Evolutionary conservation across 495 filamentous ascomycete species (phyloP).

Genomic region (Aspergillus indologenus): DNA sequence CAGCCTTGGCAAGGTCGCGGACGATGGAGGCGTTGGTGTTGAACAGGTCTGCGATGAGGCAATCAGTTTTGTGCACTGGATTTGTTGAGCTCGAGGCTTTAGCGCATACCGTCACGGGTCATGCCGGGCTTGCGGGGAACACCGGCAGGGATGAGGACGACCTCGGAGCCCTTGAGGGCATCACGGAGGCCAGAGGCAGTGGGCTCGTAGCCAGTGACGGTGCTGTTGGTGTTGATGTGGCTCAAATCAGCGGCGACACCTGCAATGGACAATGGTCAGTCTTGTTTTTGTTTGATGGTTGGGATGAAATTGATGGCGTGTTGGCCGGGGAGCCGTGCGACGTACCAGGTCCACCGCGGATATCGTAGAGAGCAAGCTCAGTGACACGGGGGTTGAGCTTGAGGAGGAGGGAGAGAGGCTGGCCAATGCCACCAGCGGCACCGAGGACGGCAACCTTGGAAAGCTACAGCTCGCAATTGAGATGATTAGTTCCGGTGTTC

Average conservation of each 20-base stretch:
- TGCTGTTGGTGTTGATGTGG: slow-evolving; percentile 99
- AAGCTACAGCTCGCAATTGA: slow-evolving; percentile 53
- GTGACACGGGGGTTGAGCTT: slow-evolving; percentile 95
- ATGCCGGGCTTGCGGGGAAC: slow-evolving; percentile 99
- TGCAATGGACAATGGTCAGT: slow-evolving; percentile 30
- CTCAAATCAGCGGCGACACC: slow-evolving; percentile 97
- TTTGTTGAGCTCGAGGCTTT: background rate
- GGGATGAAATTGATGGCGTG: background rate
- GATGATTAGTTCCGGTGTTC: slow-evolving; percentile 33
- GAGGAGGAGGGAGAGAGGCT: slow-evolving; percentile 93
- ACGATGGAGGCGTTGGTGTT: slow-evolving; percentile 99
- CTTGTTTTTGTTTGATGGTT: background rate
- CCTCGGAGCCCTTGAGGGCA: slow-evolving; percentile 79
- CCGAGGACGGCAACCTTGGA: slow-evolving; percentile 97
- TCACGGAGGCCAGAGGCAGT: slow-evolving; percentile 69
- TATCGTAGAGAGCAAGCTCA: slow-evolving; percentile 96
- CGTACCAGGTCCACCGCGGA: slow-evolving; percentile 88
- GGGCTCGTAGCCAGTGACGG: slow-evolving; percentile 82
- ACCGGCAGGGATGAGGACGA: slow-evolving; percentile 96
- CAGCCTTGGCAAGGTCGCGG: slow-evolving; percentile 95
- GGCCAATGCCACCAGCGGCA: slow-evolving; percentile 95
- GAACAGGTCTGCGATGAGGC: slow-evolving; percentile 72
- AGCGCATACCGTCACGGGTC: slow-evolving; percentile 78
- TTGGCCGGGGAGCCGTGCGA: slow-evolving; percentile 16
- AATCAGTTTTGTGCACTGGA: slow-evolving; percentile 5